Base-by-base conservation (phyloP, 2,329 filamentous ascomycete genomes). In the Akanthomyces lecanii region DNA sequence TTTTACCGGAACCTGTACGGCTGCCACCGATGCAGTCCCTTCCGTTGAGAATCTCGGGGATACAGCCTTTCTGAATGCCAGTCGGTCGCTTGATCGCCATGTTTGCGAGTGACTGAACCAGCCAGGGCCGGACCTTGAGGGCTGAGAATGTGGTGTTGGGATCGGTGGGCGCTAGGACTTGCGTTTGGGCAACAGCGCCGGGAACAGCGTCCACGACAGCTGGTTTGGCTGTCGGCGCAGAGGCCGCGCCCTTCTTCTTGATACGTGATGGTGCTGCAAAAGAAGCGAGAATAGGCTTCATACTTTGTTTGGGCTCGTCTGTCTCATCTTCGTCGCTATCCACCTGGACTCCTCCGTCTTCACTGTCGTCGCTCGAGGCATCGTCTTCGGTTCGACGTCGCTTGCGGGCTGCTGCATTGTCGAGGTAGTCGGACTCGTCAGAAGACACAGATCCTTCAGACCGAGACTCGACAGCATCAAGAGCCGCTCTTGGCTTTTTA, bases 1-100 rank as follows among this genome's bases (percentile, higher is more conserved):
- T 99, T 79, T 99, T 99, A 77, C 95, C 95, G 14, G 94, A 97
- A 80, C 95, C 95, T 0, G 95, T 99, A 66, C 92, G 85, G 72
- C 91, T 96, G 44, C 93, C 93, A 72, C 95, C 95, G 69, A 99
- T 97, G 73, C 92, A 97, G 77, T 99, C 93, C 69, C 90, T 85
- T 6, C 95, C 95, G 69, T 91, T 89, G 40, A 99, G 75, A 64
- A 98, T 97, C 73, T 95, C 90, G 1, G 94, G 93, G 71, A 99
- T 98, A 73, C 91, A 96, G 59, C 87, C 89, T 71, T 90, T 91
- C 70, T 99, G 95, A 79, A 99, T 98, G 18, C 89, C 89, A 0
- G 95, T 99, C 0, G 95, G 95, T 63, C 89, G 83, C 71, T 86
- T 90, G 72, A 99, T 97, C 36, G 92, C 91, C 83, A 87, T 85